These are phyloP conservation scores for Cystoderma amianthinum DNA, from an alignment of 768 basidiomycete genomes.

Conservation along the genomic window DNA sequence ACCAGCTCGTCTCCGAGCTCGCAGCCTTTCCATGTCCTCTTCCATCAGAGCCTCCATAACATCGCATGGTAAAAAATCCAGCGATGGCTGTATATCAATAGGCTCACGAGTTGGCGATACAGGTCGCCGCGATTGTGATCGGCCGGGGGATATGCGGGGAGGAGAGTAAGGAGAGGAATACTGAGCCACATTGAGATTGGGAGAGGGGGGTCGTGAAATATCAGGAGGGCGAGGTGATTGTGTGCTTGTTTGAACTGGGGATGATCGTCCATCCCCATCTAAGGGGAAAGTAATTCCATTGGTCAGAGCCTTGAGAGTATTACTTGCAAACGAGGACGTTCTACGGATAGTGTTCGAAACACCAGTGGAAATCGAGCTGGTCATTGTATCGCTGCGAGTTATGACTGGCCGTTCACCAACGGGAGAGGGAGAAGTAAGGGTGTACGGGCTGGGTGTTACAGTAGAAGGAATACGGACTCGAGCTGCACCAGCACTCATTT, in stretches of 20 bases:
- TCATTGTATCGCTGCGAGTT: conserved; percentile 55
- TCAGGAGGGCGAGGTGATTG: conserved; percentile 20
- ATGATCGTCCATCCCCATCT: conserved; percentile 42
- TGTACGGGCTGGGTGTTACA: conserved; percentile 37
- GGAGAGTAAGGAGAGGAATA: conserved; percentile 73
- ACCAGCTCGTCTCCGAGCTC: conserved; percentile 52
- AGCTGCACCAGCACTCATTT: conserved; percentile 14
- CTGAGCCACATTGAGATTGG: conserved; percentile 70
- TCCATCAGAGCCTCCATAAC: conserved; percentile 88
- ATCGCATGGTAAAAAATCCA: conserved; percentile 63
- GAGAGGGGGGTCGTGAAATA: conserved; percentile 67
- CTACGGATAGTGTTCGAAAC: conserved; percentile 66
- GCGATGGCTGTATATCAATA: conserved; percentile 25
- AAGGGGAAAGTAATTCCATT: conserved; percentile 69
- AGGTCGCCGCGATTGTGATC: conserved; percentile 15
- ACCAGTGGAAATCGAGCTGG: conserved; percentile 51
- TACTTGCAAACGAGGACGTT: conserved; percentile 71
- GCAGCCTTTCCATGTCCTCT: conserved; percentile 89
- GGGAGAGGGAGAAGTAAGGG: conserved; percentile 39
- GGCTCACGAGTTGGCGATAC: conserved; percentile 25
- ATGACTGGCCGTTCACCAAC: conserved; percentile 37
- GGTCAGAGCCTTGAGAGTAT: conserved; percentile 62
- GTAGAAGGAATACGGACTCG: conserved; percentile 43
- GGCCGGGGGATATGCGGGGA: conserved; percentile 33
- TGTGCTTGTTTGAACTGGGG: conserved; percentile 19